Evolutionary conservation across 2,329 filamentous ascomycete genomes (phyloP), one percentile per base, ranked within the genome.

Genomic region (Pseudogymnoascus sp.): DNA sequence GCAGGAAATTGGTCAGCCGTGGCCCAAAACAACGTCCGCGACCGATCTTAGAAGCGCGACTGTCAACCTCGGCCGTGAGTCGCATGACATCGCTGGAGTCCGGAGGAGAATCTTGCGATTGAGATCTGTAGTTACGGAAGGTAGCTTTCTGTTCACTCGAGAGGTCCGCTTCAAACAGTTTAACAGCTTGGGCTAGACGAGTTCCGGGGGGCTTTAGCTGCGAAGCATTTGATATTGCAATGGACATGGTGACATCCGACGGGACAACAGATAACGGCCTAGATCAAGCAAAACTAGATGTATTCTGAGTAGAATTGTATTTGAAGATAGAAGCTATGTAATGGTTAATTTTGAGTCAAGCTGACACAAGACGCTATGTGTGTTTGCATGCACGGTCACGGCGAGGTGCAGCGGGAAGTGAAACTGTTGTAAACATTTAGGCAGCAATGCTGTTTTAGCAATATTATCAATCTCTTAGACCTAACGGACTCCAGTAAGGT

Each of bases 161-260:
- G 2, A 80, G 72, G 8, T 68, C 64, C 0, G 71, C 71, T 64
- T 78, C 73, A 39, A 78, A 79, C 58, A 75, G 65, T 0, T 72
- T 75, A 0, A 79, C 66, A 4, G 75, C 77, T 64, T 78, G 70
- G 3, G 72, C 75, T 4, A 80, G 70, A 12, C 74, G 74, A n/a
- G 75, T 69, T 36, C 77, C 75, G 0, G 76, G 69, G 65, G n/a
- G n/a, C n/a, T 72, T 74, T 52, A 71, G 66, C 23, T 22, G 33
- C 9, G 62, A 62, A 33, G 62, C 39, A 49, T 60, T 33, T 45
- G 63, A 49, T 12, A 62, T 23, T 22, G 30, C 16, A 52, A 16
- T 19, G 30, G 63, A 65, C 63, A 65, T 65, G 11, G 12, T 22
- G 36, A 19, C 36, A 60, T 45, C 11, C 25, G 11, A 28, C 45